Evolutionary conservation across 2,329 filamentous ascomycete species (phyloP), one percentile per base, ranked within the genome.

Genomic region (Pseudogymnoascus sp.): DNA sequence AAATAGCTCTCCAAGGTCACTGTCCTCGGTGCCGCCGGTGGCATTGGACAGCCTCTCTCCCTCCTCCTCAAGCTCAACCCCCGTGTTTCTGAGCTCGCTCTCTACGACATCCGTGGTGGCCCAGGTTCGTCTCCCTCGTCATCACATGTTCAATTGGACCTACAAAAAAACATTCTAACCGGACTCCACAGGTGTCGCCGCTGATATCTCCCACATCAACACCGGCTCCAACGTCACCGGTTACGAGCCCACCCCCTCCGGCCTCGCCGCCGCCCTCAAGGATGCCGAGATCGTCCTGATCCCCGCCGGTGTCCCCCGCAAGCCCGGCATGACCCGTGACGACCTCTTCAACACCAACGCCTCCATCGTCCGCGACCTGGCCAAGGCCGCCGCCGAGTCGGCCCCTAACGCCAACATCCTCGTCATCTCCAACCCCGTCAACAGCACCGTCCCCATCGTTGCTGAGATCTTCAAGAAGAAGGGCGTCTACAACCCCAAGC

Each of bases 311-410:
- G 93, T 99, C 69, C 94, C 94, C 75, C 91, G 94, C 81, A 72
- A 73, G 86, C 94, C 94, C 76, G 94, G 94, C 80, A 99, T 99
- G 94, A 96, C 90, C 80, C 92, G 94, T 83, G 94, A 99, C 80
- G 93, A 99, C 77, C 88, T 99, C 67, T 99, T 99, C 91, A 97
- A 97, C 87, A 99, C 93, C 84, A 99, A 99, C 79, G 94, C 94
- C 78, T 96, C 91, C 76, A 99, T 99, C 77, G 94, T 99, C 76
- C 92, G 93, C 74, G 94, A 97, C 79, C 87, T 99, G 68, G 92
- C 93, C 80, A 96, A 96, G 86, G 92, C 91, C 72, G 87, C 86
- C 74, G 94, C 94, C 73, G 86, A 96, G 73, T 84, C 90, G 70
- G 84, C 88, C 74, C 94, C 94, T 72, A 83, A 97, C 67, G 94